Evolutionary conservation across 2,329 filamentous ascomycete species (phyloP), one percentile per base, ranked within the genome.

Genomic region (Aureobasidium lini): DNA sequence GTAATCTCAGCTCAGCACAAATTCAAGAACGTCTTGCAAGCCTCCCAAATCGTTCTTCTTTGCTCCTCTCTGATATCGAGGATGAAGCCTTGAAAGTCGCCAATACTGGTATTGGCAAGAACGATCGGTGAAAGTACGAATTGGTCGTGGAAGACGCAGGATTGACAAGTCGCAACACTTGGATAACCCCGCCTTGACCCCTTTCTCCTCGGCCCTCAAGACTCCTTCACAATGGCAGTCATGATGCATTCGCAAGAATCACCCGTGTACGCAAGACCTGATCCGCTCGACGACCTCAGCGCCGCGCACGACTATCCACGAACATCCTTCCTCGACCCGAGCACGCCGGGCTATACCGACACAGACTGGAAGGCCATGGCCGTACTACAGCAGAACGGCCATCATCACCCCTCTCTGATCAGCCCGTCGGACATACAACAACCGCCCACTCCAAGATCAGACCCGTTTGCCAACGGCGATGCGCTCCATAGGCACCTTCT

Each of bases 401-500:
- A 56, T 11, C 32, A 48, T 9, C 42, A 48, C 5, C 37, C 46
- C 39, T 44, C 57, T 23, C 31, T 59, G 34, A 43, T 39, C 48
- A 53, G 57, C 28, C 40, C 57, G 6, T 50, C 46, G 5, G 37
- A 50, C 13, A 31, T 23, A 15, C 44, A 46, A n/a, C 37, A 52
- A 43, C 39, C 59, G 2, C 42, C 46, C 34, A 57, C 52, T 13
- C 52, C 59, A 23, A 42, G 46, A 23, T 13, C 58, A 52, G 52
- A 50, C 42, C 56, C 60, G 16, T 63, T 61, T 39, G 44, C 49
- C 32, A 43, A 56, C 32, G 61, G 57, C 43, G 84, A 86, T 66
- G 80, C 81, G 0, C 80, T 99, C 46, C 88, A 91, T 66, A 86
- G 96, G 71, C 95, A 97, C 72, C 78, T 99, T 48, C 82, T 99